phyloP scores from a whole-genome alignment of 75 land plant genomes.

The Picea sitchensis region DNA sequence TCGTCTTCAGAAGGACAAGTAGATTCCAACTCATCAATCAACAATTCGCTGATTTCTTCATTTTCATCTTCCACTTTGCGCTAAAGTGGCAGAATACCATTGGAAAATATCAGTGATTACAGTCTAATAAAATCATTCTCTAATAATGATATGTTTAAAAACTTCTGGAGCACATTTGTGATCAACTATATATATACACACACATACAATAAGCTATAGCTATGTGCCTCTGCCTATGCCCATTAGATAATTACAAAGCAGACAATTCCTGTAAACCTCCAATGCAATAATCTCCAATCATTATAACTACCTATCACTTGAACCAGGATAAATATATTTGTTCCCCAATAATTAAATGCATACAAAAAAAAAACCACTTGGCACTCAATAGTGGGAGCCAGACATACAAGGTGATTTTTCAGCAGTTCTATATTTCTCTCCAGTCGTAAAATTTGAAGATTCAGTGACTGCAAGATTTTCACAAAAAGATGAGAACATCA shows the following conservation, averaged over 20 bases:
- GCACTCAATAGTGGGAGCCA: not conserved
- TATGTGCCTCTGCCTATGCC: not conserved
- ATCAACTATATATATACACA: not conserved
- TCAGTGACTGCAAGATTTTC: slow-evolving; percentile 46
- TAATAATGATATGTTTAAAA: too few relatives aligned
- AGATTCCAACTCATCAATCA: slow-evolving; percentile 7
- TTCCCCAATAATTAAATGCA: not conserved
- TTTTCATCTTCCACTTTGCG: slow-evolving; percentile 14
- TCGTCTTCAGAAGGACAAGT: slow-evolving; percentile 11
- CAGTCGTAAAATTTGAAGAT: slow-evolving; percentile 52
- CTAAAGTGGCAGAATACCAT: not conserved
- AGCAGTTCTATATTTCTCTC: slow-evolving; percentile 26
- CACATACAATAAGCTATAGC: not conserved
- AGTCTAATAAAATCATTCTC: too few relatives aligned
- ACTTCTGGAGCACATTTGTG: too few relatives aligned
- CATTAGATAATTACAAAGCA: too few relatives aligned
- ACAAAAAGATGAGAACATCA: slow-evolving; percentile 2
- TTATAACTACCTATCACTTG: not conserved
- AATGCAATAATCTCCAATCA: not conserved
- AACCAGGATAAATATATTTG: not conserved
- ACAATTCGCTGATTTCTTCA: slow-evolving; percentile 7
- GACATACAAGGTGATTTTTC: slow-evolving; percentile 31
- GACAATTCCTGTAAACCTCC: not conserved
- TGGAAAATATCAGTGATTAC: not conserved
- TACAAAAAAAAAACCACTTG: not conserved